Conservation (phyloP, 495 filamentous ascomycete genomes). For the Friedmanniomyces simplex region DNA sequence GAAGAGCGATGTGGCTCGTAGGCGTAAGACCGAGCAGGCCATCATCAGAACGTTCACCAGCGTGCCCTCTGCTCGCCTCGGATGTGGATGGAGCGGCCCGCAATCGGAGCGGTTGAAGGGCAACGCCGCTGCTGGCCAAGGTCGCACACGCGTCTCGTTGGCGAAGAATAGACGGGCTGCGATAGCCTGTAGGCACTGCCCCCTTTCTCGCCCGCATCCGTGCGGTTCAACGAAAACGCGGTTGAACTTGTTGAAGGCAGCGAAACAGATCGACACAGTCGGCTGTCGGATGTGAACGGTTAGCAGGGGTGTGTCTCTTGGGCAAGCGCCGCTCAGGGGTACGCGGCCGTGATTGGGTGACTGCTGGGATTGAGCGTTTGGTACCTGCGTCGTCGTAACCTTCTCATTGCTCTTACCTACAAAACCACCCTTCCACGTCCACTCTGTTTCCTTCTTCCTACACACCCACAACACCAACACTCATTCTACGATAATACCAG, state of each 20-base stretch:
- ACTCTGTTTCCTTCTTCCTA: not conserved
- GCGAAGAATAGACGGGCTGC: not conserved
- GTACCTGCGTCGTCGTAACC: not conserved
- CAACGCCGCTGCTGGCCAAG: not conserved
- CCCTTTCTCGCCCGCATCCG: not conserved
- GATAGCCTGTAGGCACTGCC: not conserved
- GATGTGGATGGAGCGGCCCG: too few relatives aligned
- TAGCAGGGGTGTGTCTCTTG: not conserved
- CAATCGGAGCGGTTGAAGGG: not conserved
- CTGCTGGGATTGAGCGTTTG: not conserved
- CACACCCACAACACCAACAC: not conserved
- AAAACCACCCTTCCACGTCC: not conserved
- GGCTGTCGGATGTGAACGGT: not conserved
- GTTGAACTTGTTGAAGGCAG: not conserved
- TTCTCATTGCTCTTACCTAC: not conserved
- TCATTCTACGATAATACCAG: slow-evolving; percentile 23
- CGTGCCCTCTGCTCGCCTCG: too few relatives aligned
- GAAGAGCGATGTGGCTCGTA: too few relatives aligned
- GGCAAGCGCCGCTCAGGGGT: not conserved
- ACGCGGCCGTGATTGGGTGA: not conserved
- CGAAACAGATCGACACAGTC: not conserved
- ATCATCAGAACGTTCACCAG: too few relatives aligned
- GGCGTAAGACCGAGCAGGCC: too few relatives aligned
- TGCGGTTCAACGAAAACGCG: not conserved
- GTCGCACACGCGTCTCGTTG: not conserved